Base-by-base conservation (phyloP, 495 filamentous ascomycete genomes). In the Darksidea phi region DNA sequence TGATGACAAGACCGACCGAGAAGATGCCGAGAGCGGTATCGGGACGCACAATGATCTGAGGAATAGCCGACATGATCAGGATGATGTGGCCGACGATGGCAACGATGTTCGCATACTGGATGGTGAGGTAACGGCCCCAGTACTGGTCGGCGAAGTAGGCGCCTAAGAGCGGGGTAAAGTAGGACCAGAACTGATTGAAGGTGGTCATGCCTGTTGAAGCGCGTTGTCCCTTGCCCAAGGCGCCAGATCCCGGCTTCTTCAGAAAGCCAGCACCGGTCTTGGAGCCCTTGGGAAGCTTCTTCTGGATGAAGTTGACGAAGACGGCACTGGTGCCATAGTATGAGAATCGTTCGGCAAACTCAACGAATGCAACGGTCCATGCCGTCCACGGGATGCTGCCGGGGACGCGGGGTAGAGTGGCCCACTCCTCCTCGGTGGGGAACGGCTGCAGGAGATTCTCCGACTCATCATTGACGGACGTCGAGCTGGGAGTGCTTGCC, bases 171-270 rank as follows among this genome's bases (percentile, higher is more conserved):
- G 89, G 89, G 70, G 84, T 86, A 25, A 85, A 64, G 65, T 91
- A 91, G 17, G 80, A 79, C 88, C 86, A 91, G 75, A 91, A 90
- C 25, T 78, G 72, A 69, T 88, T 89, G 77, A 90, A 88, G 58
- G 79, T 80, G 13, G 82, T 85, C 54, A 91, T 63, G 42, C 80
- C 83, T 15, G 85, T 86, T 0, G 86, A 85, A 20, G 83, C 83
- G 36, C 79, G 80, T 69, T 89, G 88, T 23, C 87, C 86, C 73
- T 87, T 77, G 25, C 74, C 79, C 24, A 90, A 73, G 18, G 87
- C 89, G 64, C 88, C 89, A 41, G 70, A 71, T 23, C 54, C 41
- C 11, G 53, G 57, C 36, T 69, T 53, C 18, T 51, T 49, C 4
- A 52, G 48, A 49, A 83, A 79, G 57, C 88, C 87, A 15, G 86